These are phyloP conservation scores for Byssochlamys sp. DNA, from an alignment of 2,329 filamentous ascomycete species.

Conservation along the genomic window DNA sequence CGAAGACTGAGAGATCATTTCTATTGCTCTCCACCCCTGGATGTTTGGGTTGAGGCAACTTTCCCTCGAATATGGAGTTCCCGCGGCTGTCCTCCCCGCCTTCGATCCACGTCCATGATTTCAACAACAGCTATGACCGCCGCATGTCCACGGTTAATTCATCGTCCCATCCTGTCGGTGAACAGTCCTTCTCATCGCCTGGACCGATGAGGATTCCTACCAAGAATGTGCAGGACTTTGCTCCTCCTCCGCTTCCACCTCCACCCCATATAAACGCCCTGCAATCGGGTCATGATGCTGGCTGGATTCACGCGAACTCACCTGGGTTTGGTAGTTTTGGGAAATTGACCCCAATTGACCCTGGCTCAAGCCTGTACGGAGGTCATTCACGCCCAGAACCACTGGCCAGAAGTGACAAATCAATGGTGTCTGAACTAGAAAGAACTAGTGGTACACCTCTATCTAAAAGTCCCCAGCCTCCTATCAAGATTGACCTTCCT, in stretches of 20 bases:
- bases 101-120: constrained; percentile 35
- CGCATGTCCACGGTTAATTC: constrained; percentile 26
- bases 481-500: constrained; percentile 27
- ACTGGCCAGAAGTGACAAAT: constrained; percentile 24
- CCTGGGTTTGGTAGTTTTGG: constrained; percentile 40
- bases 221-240: constrained; percentile 36
- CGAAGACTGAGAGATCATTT: background rate
- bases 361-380: constrained; percentile 43
- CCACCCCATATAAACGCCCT: constrained; percentile 52
- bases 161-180: constrained; percentile 30
- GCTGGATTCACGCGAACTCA: constrained; percentile 55
- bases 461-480: constrained; percentile 24
- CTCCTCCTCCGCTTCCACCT: constrained; percentile 57
- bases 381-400: constrained; percentile 31
- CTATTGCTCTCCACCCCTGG: constrained; percentile 1
- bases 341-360: constrained; percentile 37
- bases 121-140: constrained; percentile 23
- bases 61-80: constrained; percentile 36
- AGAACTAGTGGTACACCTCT: constrained; percentile 18
- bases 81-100: constrained; percentile 30
- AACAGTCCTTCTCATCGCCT: constrained; percentile 34
- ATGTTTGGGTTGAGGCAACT: constrained; percentile 13
- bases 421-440: constrained; percentile 28
- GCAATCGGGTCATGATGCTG: constrained; percentile 49
- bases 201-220: constrained; percentile 56